Conservation (phyloP, 306 rosid genomes). For the Calophaca sinica region DNA sequence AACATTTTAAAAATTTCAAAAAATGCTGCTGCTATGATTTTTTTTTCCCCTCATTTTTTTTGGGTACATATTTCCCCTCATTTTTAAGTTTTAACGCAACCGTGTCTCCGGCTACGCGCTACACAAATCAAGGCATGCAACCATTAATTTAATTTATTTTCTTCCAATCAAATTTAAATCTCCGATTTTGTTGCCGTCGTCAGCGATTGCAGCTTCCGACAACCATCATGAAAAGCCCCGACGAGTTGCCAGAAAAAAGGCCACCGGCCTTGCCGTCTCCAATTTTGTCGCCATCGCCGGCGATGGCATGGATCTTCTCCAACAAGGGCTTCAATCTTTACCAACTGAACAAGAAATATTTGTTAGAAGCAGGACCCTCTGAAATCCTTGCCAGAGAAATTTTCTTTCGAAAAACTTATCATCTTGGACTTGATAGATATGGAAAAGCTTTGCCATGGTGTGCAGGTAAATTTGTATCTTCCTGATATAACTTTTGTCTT, state of each 20-base stretch:
- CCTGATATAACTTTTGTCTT: background rate
- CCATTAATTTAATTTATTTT: background rate
- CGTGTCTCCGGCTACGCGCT: background rate
- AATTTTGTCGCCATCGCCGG: too few species aligned
- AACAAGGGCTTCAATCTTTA: background rate
- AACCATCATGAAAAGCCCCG: background rate
- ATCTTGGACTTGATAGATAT: background rate
- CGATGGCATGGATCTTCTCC: too few species aligned
- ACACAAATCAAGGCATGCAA: constrained; percentile 2
- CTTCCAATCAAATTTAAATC: background rate
- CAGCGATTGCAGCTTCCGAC: background rate
- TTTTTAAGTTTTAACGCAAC: background rate
- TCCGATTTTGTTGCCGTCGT: background rate
- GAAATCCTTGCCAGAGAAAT: constrained; percentile 1
- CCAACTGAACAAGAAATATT: background rate
- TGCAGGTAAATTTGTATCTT: background rate
- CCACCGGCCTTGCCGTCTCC: constrained; percentile 25
- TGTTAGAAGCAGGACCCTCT: background rate
- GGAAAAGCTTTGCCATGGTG: background rate
- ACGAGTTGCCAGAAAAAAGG: constrained; percentile 5
- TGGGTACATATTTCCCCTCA: too few species aligned
- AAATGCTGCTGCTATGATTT: too few species aligned
- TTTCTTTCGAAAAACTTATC: background rate
- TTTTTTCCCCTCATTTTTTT: too few species aligned
- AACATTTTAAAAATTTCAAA: too few species aligned